A percentile compares a stretch with the other conserved stretches of the same genome.
phyloP scores from a whole-genome alignment of 176 grass and related monocot species.

The Carex littledalei region DNA sequence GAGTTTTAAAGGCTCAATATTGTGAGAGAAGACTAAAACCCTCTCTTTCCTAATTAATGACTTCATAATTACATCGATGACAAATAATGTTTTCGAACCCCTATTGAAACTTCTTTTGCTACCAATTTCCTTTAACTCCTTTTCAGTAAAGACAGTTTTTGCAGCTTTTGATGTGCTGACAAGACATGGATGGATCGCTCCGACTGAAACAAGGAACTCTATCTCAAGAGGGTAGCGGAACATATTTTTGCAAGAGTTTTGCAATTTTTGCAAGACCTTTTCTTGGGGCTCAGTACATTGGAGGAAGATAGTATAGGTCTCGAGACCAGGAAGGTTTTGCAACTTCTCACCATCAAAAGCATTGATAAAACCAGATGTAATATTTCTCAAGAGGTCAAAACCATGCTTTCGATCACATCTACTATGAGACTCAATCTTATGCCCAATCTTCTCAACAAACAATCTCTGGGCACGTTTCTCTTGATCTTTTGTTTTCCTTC shows the following conservation, averaged over 20 bases:
- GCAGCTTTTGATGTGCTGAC: conserved; percentile 43
- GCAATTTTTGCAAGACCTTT: conserved; percentile 45
- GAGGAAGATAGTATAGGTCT: conserved; percentile 66
- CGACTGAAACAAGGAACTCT: conserved; percentile 64
- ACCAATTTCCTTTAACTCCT: conserved; percentile 37
- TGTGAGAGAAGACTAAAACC: conserved; percentile 93
- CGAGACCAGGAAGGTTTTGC: conserved; percentile 63
- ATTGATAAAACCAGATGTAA: conserved; percentile 70
- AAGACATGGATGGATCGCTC: conserved; percentile 78
- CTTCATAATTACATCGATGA: conserved; percentile 75
- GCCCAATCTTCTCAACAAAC: conserved; percentile 76
- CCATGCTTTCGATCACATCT: conserved; percentile 39
- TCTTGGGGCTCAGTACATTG: conserved; percentile 52
- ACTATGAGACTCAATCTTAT: conserved; percentile 60
- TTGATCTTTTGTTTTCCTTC: conserved; percentile 33
- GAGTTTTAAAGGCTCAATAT: conserved; percentile 55
- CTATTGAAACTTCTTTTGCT: conserved; percentile 24
- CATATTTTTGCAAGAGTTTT: neutral
- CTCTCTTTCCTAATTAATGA: conserved; percentile 56
- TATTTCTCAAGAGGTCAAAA: conserved; percentile 49
- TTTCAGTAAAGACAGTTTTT: conserved; percentile 41
- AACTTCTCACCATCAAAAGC: conserved; percentile 50
- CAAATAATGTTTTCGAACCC: conserved; percentile 75
- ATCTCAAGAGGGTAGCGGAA: conserved; percentile 52
- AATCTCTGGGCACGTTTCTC: conserved; percentile 51